Percentiles rank a stretch among this genome's conserved stretches.
Conservation (phyloP, 177 flowering plant species). For the Tripterygium wilfordii region DNA sequence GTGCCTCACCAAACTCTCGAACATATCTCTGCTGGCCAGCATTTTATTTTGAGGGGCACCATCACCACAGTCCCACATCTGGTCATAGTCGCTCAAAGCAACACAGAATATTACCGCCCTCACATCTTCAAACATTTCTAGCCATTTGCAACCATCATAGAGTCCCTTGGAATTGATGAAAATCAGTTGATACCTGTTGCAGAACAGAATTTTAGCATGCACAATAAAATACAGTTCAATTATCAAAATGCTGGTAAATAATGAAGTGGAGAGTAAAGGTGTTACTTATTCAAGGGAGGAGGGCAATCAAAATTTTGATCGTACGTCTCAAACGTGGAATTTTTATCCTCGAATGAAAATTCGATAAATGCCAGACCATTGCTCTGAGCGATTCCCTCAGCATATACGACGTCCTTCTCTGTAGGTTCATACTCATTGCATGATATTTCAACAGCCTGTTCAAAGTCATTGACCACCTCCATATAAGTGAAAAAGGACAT, state of each 20-base stretch:
- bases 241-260: background rate
- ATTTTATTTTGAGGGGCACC: conserved; percentile 64
- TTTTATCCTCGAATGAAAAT: conserved; percentile 81
- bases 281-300: conserved; percentile 64
- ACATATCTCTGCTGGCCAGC: conserved; percentile 80
- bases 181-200: conserved; percentile 74
- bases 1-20: conserved; percentile 70
- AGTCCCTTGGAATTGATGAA: conserved; percentile 85
- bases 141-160: conserved; percentile 98
- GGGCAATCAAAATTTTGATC: conserved; percentile 67
- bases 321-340: conserved; percentile 95
- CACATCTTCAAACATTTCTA: conserved; percentile 98
- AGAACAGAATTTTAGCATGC: background rate
- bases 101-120: conserved; percentile 80
- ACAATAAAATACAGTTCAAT: too few species aligned
- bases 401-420: conserved; percentile 82
- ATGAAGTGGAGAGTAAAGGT: background rate
- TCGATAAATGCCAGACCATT: conserved; percentile 95
- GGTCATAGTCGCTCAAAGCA: conserved; percentile 83
- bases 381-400: conserved; percentile 96
- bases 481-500: too few species aligned
- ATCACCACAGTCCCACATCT: conserved; percentile 42
- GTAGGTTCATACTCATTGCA: conserved; percentile 97
- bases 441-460: conserved; percentile 97
- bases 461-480: too few species aligned